Evolutionary conservation across 129 eudicot genomes (phyloP).

Genomic region (Flaveria brownii): DNA sequence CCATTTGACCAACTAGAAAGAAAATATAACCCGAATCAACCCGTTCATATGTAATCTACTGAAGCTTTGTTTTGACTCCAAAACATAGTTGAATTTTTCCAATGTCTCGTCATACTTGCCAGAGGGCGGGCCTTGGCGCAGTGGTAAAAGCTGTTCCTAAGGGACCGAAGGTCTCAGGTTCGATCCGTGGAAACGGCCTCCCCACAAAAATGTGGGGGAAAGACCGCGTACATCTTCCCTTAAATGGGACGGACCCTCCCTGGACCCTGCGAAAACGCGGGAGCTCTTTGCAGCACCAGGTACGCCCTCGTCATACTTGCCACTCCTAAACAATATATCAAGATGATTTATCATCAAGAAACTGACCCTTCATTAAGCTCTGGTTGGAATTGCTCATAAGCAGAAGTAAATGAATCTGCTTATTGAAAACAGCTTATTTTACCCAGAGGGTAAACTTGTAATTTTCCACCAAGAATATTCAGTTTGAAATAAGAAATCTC

Average conservation of each 20-base stretch:
- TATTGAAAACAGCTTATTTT: not conserved
- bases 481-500: not conserved
- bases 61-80: slow-evolving; percentile 59
- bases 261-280: no score
- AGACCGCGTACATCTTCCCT: no score
- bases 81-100: slow-evolving; percentile 11
- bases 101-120: slow-evolving; percentile 8
- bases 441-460: not conserved
- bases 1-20: not conserved
- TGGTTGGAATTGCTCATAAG: not conserved
- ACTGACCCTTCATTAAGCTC: not conserved
- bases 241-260: no score
- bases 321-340: not conserved
- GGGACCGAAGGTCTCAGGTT: no score
- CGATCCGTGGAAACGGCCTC: no score
- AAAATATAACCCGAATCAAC: no score
- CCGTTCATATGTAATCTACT: slow-evolving; percentile 26
- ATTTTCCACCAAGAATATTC: not conserved
- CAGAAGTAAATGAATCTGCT: no score
- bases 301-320: slow-evolving; percentile 8
- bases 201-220: no score
- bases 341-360: not conserved
- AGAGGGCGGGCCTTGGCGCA: no score
- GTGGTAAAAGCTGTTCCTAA: no score
- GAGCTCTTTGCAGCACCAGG: no score